Base-by-base conservation (phyloP, 1,284 basidiomycete genomes). In the Boletellus dicymbophilus region DNA sequence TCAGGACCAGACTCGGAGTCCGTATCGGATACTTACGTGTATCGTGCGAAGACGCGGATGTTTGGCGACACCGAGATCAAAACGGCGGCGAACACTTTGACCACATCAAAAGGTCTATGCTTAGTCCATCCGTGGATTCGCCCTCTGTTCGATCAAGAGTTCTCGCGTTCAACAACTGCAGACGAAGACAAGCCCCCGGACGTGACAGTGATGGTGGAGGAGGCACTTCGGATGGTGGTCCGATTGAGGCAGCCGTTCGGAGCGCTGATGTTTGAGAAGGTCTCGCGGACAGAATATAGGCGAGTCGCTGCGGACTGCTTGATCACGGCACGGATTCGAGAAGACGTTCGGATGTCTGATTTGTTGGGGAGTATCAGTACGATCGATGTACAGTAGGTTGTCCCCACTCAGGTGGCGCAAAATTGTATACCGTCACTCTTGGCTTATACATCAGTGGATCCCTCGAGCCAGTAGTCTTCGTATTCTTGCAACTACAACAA, bases 71-170 rank as follows among this genome's bases (percentile, higher is more conserved):
- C n/a, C n/a, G n/a, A 43, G 12, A 47, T 57, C 33, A 33, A 39
- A 22, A 54, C 57, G n/a, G n/a, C n/a, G 1, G 10, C 4, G 9
- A 36, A 30, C 1, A n/a, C 47, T 15, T 20, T 57, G 7, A 31
- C 16, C 13, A 22, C n/a, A 13, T 37, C 37, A 26, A 27, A 11
- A 2, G 33, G 41, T 13, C 25, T 42, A 13, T 41, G 13, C 42
- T 27, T 55, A 4, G 30, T 52, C 3, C 53, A 57, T 21, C 53
- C 53, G 9, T 53, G 54, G 54, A 56, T 56, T 15, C 30, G 37
- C 4, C 43, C 54, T 3, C 23, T 54, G 7, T 45, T 57, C 13
- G 45, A 53, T 34, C 54, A 53, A 25, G 55, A 48, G 22, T 57
- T 34, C 25, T 31, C 15, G n/a, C 25, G 22, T 6, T 38, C 38